Base-by-base conservation (phyloP, 169 alveolate species). In the Eimeria falciformis region DNA sequence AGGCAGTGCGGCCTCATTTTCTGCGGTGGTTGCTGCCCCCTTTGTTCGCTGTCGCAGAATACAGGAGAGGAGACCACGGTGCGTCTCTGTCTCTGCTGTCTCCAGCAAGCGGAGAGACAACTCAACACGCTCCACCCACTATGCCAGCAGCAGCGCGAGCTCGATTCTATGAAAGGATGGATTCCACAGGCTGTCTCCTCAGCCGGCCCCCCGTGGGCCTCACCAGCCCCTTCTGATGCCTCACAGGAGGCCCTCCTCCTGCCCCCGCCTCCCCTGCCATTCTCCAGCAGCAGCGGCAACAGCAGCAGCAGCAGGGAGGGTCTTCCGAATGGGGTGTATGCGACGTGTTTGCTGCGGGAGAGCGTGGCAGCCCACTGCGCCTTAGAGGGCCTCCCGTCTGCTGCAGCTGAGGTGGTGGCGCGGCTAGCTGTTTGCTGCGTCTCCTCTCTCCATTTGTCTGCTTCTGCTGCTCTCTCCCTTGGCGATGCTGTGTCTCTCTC, bases 211-310 rank as follows among this genome's bases (percentile, higher is more conserved):
- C 65, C 65, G 25, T 1, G 17, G n/a, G 0, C 17, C 3, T 12
- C 17, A 12, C n/a, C 65, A 21, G 65, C 25, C 65, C n/a, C 25
- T 53, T 21, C n/a, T 53, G 65, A 53, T 21, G 0, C 65, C 65
- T 21, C 65, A 17, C 17, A 53, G 25, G 25, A 12, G 25, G n/a
- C n/a, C 25, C 25, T 53, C n/a, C 65, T 21, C 65, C 65, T 53
- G 58, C 58, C 58, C 3, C 25, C 29, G 1, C 58, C 83, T 0
- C 47, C 37, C 23, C 46, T 14, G 79, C 79, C 25, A 17, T 17
- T 2, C 37, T 7, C 25, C 79, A 68, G 79, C 79, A 68, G 79
- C 79, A 68, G 79, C 79, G 27, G 37, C 79, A 68, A 47, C 50
- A 68, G 79, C 79, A 68, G 79, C 79, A 68, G 79, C 46, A 68